Evolutionary conservation across 2,329 filamentous ascomycete species (phyloP), one percentile per base, ranked within the genome.

Genomic region (Ascochyta clinopodiicola): DNA sequence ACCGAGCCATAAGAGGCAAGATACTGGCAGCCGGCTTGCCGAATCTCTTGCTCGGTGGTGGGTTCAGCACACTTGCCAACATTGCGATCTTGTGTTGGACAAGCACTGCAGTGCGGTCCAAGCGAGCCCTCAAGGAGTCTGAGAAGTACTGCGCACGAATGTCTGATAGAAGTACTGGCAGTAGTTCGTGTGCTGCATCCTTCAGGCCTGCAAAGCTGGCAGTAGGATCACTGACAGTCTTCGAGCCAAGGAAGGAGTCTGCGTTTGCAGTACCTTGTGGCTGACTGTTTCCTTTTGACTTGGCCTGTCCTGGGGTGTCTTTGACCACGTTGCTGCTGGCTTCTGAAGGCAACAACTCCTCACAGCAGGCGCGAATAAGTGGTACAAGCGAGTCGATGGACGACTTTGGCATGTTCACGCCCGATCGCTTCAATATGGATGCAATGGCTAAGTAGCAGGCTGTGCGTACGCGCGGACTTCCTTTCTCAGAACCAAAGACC

Each of bases 51-150:
- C 68, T 87, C 80, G 59, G 86, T 78, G 74, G 87, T 0, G 92
- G 91, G 73, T 95, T 92, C 56, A 97, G 79, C 12, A 96, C 87
- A 72, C 91, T 94, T 6, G 92, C 86, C 10, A 95, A 70, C 84
- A 97, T 90, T 37, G 90, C 88, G 29, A 87, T 81, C 69, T 86
- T 87, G 72, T 88, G 82, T 56, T 83, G 81, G 5, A 82, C 84
- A 21, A 96, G 78, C 51, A 96, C 88, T 19, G 91, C 89, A 2
- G 90, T 91, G 61, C 90, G 89, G 69, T 97, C 92, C 59, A 96
- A 81, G 44, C 91, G 85, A 10, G 87, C 84, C 47, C 94, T 88
- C 19, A 91, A 71, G 2, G 89, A 85, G 8, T 88, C 85, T n/a
- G 89, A 84, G 34, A 96, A 77, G 69, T 86, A 81, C 44, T 86